Evolutionary conservation across 495 filamentous ascomycete species (phyloP).

Genomic region (Astrothelium subdiscretum): DNA sequence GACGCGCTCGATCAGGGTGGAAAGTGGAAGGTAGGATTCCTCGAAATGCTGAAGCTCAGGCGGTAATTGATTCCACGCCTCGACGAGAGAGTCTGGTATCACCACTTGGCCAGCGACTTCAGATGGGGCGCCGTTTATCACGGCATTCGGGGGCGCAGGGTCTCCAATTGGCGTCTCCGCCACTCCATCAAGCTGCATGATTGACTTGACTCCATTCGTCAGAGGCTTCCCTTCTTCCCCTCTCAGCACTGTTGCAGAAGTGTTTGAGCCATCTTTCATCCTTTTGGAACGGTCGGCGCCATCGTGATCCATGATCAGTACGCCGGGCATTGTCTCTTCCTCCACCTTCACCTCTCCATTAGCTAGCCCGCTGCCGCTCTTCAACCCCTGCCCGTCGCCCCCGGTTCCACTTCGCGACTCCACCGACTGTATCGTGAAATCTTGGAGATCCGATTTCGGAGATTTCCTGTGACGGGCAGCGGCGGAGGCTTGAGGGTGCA

Average conservation of each 20-base stretch:
- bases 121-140: slow-evolving; percentile 7
- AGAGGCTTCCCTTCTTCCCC: slow-evolving; percentile 7
- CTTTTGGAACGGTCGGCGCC: slow-evolving; percentile 18
- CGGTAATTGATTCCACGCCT: slow-evolving; percentile 25
- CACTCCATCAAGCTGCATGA: slow-evolving; percentile 5
- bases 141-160: not conserved
- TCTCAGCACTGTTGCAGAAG: not conserved
- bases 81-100: slow-evolving; percentile 7
- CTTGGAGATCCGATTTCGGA: not conserved
- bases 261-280: slow-evolving; percentile 1
- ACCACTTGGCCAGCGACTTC: not conserved
- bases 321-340: slow-evolving; percentile 25
- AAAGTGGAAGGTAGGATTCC: slow-evolving; percentile 57
- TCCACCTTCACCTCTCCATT: slow-evolving; percentile 14
- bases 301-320: slow-evolving; percentile 25
- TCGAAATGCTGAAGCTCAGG: slow-evolving; percentile 75
- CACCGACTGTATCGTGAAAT: not conserved
- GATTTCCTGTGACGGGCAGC: not conserved
- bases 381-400: slow-evolving; percentile 8
- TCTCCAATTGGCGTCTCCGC: not conserved
- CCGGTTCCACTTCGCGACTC: slow-evolving; percentile 3
- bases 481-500: not conserved
- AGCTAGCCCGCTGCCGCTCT: slow-evolving; percentile 11
- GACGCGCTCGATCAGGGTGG: slow-evolving; percentile 57
- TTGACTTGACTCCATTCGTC: slow-evolving; percentile 14